These are phyloP conservation scores for Gamsiella multidivaricata DNA, from an alignment of 192 early-diverging fungal species.

Conservation along the genomic window DNA sequence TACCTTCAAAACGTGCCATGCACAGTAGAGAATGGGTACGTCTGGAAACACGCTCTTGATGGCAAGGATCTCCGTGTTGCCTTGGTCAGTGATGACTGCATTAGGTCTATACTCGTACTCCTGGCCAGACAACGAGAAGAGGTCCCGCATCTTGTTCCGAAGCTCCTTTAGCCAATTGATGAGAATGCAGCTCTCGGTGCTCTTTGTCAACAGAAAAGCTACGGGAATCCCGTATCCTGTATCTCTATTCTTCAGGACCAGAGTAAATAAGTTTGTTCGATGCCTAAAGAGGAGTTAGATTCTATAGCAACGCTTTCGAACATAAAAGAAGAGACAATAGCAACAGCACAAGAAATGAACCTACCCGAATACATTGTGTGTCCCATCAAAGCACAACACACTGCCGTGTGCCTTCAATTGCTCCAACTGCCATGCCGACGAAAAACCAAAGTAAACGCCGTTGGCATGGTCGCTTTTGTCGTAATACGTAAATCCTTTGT, in stretches of 20 bases:
- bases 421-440: constrained; percentile 16
- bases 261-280: constrained; percentile 11
- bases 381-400: constrained; percentile 13
- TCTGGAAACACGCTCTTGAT: background rate
- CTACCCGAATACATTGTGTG: constrained; percentile 16
- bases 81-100: constrained; percentile 20
- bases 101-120: constrained; percentile 10
- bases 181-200: background rate
- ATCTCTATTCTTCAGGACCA: constrained; percentile 15
- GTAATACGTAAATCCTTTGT: constrained; percentile 10
- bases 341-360: too few relatives aligned
- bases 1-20: constrained; percentile 16
- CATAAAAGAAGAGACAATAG: background rate
- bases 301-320: background rate
- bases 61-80: constrained; percentile 4
- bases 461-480: background rate
- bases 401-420: constrained; percentile 11
- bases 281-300: background rate
- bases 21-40: background rate
- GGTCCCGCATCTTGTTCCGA: constrained; percentile 7
- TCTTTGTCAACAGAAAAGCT: constrained; percentile 22
- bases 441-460: constrained; percentile 24
- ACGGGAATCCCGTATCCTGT: constrained; percentile 23
- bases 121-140: background rate
- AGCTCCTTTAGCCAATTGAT: background rate